phyloP scores from a whole-genome alignment of 108 stramenopile species.

The Parietichytrium sp. region DNA sequence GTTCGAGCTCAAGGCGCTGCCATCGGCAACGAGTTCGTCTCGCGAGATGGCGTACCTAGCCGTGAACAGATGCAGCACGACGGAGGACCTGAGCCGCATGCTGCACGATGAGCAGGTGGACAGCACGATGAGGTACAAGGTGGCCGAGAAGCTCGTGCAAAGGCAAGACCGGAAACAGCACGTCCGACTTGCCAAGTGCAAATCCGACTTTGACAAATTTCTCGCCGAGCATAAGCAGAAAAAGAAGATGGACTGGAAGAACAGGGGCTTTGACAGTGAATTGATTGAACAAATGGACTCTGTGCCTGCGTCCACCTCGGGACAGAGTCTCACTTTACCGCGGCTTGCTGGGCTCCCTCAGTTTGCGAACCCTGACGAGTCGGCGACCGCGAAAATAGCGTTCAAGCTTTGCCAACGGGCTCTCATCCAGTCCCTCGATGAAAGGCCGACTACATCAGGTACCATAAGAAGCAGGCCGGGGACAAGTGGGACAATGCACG shows the following conservation, averaged over 20 bases:
- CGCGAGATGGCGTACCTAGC: neutral
- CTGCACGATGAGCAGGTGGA: neutral
- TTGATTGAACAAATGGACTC: neutral
- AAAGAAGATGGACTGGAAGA: constrained; percentile 32
- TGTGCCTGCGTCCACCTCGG: neutral
- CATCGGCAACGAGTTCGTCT: neutral
- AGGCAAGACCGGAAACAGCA: neutral
- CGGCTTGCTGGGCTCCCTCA: neutral
- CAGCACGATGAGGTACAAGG: neutral
- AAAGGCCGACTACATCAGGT: neutral
- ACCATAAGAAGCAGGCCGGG: no score
- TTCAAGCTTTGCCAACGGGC: neutral
- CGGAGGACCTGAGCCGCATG: neutral
- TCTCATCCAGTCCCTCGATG: neutral
- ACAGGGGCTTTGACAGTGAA: neutral
- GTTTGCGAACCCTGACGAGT: neutral
- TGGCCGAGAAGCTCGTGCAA: neutral
- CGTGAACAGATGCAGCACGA: neutral
- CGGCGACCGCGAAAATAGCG: neutral
- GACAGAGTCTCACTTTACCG: neutral
- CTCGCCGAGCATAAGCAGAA: constrained; percentile 4
- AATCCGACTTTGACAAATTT: constrained; percentile 18
- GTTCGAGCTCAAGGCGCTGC: neutral
- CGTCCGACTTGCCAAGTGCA: neutral
- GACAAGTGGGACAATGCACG: no score